Evolutionary conservation across 2,329 filamentous ascomycete genomes (phyloP).

Genomic region (Trichophyton benhamiae): DNA sequence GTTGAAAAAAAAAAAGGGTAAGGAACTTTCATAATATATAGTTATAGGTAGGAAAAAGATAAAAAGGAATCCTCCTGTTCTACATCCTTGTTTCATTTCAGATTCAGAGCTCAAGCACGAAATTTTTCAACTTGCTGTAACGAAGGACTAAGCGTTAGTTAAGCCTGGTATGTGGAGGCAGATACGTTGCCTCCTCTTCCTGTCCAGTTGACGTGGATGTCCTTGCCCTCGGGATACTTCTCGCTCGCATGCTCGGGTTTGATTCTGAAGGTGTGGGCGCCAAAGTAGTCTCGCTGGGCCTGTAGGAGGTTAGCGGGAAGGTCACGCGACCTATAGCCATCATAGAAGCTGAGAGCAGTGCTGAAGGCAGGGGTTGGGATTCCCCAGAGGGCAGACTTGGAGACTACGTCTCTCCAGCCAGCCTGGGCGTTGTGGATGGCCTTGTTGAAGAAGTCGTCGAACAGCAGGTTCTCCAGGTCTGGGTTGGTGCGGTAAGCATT

Average conservation of each 20-base stretch:
- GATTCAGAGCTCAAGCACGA: too few species aligned
- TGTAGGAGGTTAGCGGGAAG: constrained; percentile 96
- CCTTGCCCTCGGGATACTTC: constrained; percentile 71
- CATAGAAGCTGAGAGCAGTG: constrained; percentile 95
- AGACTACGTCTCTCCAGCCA: constrained; percentile 82
- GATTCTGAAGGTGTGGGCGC: constrained; percentile 79
- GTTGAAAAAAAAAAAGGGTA: not conserved
- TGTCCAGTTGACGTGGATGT: constrained; percentile 99
- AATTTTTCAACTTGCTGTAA: too few species aligned
- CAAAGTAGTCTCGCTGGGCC: constrained; percentile 99
- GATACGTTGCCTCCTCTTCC: constrained; percentile 94
- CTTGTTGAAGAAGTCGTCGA: constrained; percentile 99
- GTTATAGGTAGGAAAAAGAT: too few species aligned
- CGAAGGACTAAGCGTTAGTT: constrained; percentile 28
- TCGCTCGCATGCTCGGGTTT: constrained; percentile 66
- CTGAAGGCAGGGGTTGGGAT: constrained; percentile 95
- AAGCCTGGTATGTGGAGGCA: constrained; percentile 95
- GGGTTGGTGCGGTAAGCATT: constrained; percentile 88
- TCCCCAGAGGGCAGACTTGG: constrained; percentile 84
- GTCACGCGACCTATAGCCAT: constrained; percentile 94
- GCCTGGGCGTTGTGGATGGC: constrained; percentile 93
- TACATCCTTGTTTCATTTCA: not conserved
- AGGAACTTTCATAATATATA: too few species aligned
- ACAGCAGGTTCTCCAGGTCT: constrained; percentile 93
- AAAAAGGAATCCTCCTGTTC: not conserved